Evolutionary conservation across 2,329 filamentous ascomycete genomes (phyloP), one percentile per base, ranked within the genome.

Genomic region (Alternaria brassicicola): DNA sequence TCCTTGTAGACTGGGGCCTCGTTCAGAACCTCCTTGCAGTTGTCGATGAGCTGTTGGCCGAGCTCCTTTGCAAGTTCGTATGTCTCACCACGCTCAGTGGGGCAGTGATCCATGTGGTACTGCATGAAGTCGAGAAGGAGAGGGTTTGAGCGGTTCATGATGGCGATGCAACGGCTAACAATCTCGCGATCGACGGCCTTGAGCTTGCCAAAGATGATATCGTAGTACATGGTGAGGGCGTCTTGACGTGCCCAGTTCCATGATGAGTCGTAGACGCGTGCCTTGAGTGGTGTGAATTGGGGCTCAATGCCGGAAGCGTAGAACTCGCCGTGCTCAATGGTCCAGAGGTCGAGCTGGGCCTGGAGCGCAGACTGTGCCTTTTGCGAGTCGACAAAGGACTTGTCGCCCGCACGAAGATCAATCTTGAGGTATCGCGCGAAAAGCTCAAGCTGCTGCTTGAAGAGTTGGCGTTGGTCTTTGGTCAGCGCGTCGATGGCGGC

Each of bases 171-270:
- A 78, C 93, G 93, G 80, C 93, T 97, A 76, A 99, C 95, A 71
- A 98, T 99, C 79, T 99, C 95, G 64, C 95, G 91, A 73, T 99
- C 95, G 38, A 99, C 91, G 48, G 89, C 92, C 82, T 95, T 88
- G 52, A 99, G 87, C 61, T 95, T 88, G 57, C 95, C 95, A 71
- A 99, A 99, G 74, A 99, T 97, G 74, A 99, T 96, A 74, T 99
- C 95, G 81, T 93, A 99, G 83, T 95, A 99, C 94, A 99, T 99
- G 82, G 86, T 95, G 52, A 99, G 87, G 26, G 94, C 95, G 78
- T 99, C 95, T 77, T 99, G 95, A 51, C 95, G 90, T 62, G 93
- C 95, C 95, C 95, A 99, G 79, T 99, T 99, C 95, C 95, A 99
- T 0, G 93, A 96, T 0, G 95, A 98, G 78, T 99, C 95, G 80